Conservation (phyloP, 345 rosid genomes). For the Rhodamnia argentea region DNA sequence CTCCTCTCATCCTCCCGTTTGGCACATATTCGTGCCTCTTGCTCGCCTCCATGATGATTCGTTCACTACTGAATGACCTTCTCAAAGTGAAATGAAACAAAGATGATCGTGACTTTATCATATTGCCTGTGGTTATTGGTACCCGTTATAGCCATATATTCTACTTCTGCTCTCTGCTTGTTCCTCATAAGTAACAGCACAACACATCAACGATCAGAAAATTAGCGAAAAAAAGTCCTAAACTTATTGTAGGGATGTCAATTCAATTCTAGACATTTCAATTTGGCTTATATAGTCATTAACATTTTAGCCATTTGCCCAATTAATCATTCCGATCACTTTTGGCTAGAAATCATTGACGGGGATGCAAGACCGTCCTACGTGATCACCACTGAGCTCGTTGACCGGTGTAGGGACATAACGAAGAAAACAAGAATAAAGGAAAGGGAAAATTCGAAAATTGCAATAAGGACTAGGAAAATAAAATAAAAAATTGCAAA, state of each 20-base stretch:
- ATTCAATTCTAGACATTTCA: accelerated
- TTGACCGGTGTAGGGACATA: accelerated
- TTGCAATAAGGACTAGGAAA: background rate
- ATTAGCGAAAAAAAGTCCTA: background rate
- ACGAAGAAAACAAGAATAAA: background rate
- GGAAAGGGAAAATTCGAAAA: background rate
- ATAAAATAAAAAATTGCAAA: too few species aligned
- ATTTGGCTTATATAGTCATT: background rate
- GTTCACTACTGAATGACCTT: background rate
- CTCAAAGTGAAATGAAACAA: too few species aligned
- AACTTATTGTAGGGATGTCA: accelerated
- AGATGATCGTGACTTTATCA: background rate
- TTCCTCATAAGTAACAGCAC: background rate
- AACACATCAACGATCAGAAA: background rate
- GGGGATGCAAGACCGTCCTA: background rate
- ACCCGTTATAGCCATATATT: background rate
- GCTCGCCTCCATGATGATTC: background rate
- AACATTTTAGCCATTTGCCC: background rate
- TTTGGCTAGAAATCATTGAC: accelerated
- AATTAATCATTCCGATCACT: accelerated
- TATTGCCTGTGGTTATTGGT: background rate
- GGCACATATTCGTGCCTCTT: background rate
- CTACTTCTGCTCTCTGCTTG: background rate
- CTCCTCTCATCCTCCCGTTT: background rate
- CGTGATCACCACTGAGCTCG: background rate